These are phyloP conservation scores for Gloeostereum incarnatum DNA, from an alignment of 768 basidiomycete genomes.

Conservation along the genomic window DNA sequence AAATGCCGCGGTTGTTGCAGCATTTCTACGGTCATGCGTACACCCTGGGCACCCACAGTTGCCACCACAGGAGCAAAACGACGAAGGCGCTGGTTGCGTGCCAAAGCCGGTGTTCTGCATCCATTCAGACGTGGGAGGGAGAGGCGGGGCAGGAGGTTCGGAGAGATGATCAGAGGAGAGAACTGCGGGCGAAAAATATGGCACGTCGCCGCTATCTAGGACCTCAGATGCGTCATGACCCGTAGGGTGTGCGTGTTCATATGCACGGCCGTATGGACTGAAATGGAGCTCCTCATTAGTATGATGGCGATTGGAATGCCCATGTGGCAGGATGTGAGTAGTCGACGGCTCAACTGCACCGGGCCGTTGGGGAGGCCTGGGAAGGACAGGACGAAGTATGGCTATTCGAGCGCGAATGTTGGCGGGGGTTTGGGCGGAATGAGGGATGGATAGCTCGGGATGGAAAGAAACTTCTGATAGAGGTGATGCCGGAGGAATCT, in stretches of 20 bases:
- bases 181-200: conserved; percentile 2
- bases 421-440: conserved; percentile 20
- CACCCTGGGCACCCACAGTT: conserved; percentile 32
- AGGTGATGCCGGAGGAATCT: conserved; percentile 5
- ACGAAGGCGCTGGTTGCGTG: not conserved
- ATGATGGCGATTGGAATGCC: conserved; percentile 34
- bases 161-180: conserved; percentile 4
- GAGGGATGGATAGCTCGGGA: conserved; percentile 6
- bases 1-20: conserved; percentile 25
- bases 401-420: conserved; percentile 54
- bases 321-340: conserved; percentile 28
- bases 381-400: conserved; percentile 62
- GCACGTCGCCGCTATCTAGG: conserved; percentile 17
- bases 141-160: not conserved
- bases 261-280: conserved; percentile 63
- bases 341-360: conserved; percentile 26
- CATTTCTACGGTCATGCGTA: conserved; percentile 15
- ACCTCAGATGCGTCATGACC: conserved; percentile 16
- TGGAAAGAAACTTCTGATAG: not conserved
- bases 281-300: conserved; percentile 40
- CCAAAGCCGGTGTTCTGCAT: conserved; percentile 1
- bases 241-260: conserved; percentile 32
- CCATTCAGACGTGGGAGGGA: not conserved
- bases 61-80: conserved; percentile 26
- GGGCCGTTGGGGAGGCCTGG: conserved; percentile 35